Evolutionary conservation across 2,329 filamentous ascomycete genomes (phyloP), one percentile per base, ranked within the genome.

Genomic region (Chaetomiaceae sp.): DNA sequence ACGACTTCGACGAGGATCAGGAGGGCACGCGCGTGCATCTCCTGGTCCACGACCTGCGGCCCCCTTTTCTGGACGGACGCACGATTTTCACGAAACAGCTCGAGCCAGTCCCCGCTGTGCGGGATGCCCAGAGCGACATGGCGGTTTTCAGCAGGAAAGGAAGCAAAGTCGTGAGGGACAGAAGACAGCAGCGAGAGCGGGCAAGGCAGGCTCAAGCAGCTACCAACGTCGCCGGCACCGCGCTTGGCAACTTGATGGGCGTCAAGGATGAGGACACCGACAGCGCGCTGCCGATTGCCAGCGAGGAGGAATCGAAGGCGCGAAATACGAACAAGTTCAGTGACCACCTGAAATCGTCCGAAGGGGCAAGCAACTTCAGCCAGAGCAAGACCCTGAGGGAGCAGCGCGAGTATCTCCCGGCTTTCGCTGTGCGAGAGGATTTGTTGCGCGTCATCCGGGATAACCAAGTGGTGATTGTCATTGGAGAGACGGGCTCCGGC

Each of bases 51-150:
- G 90, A 98, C 60, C 74, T 98, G 30, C 86, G 88, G 53, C 93
- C 93, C 9, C 94, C 93, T 0, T 98, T 98, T 60, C 70, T 98
- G 38, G 91, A 98, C 67, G 93, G 93, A 19, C 83, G 89, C 58
- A 97, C 85, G 17, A 86, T 98, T 47, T 98, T 98, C 64, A 98
- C 93, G 3, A 97, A 96, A 66, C 94, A 98, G 65, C 66, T 97
- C 18, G 93, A 98, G 49, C 94, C 93, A 0, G 86, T 98, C 1
- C 88, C 91, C 0, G 94, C 93, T 0, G 87, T 98, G 12, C 79
- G 86, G 42, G 93, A 98, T 63, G 83, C 86, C 20, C 91, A 97
- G 66, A 98, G 94, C 62, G 93, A 98, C 61, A 95, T 98, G 93
- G 93, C 93, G 1, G 90, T 98, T 1, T 97, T 97, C 59, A 95